Percentiles rank a stretch among this genome's conserved stretches.
These are phyloP conservation scores for Hypoxylon fuscum DNA, from an alignment of 495 filamentous ascomycete genomes.

Conservation along the genomic window DNA sequence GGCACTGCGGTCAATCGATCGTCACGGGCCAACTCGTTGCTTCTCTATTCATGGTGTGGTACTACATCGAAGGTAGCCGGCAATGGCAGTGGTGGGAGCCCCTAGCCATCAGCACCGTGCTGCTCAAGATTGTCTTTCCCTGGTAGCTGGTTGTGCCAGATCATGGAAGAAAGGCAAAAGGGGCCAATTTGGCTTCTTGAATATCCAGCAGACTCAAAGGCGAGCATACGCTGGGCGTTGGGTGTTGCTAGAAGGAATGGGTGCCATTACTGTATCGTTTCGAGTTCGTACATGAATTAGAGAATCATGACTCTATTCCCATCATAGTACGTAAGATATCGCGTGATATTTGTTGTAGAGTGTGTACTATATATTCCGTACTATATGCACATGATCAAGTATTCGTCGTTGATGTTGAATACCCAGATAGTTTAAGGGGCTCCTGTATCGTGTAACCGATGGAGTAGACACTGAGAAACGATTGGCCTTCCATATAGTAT, in stretches of 20 bases:
- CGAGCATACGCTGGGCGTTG: neutral
- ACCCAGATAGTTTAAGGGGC: too few species aligned
- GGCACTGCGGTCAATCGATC: constrained; percentile 21
- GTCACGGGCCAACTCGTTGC: constrained; percentile 27
- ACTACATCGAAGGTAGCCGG: constrained; percentile 21
- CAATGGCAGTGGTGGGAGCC: constrained; percentile 35
- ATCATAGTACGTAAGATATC: too few species aligned
- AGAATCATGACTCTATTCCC: constrained; percentile 33
- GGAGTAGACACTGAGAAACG: too few species aligned
- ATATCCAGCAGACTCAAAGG: neutral
- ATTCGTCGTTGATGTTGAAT: too few species aligned
- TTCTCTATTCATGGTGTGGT: constrained; percentile 36
- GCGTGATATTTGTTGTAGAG: too few species aligned
- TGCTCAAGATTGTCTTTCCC: constrained; percentile 38
- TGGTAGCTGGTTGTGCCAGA: constrained; percentile 9
- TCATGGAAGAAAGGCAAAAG: neutral
- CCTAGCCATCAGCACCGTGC: constrained; percentile 23
- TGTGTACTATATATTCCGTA: too few species aligned
- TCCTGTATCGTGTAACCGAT: too few species aligned
- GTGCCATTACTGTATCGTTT: constrained; percentile 13
- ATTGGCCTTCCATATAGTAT: too few species aligned
- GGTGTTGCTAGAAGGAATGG: constrained; percentile 4
- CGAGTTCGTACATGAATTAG: constrained; percentile 28
- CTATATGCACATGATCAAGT: too few species aligned
- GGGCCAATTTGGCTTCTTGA: neutral